Evolutionary conservation across 768 basidiomycete genomes (phyloP).

Genomic region (Serendipita sp.): DNA sequence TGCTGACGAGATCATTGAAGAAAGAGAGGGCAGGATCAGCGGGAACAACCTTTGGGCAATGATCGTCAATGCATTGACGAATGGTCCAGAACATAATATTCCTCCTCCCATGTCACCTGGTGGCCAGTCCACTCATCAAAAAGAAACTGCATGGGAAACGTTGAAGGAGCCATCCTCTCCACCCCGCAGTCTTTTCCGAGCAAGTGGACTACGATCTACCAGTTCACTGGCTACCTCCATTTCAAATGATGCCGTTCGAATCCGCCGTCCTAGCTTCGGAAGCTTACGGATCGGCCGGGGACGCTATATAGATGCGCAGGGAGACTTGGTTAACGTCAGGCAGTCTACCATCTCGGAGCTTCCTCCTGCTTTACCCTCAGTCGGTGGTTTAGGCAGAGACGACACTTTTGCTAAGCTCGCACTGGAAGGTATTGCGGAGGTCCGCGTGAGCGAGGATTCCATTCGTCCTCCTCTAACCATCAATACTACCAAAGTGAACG

Average conservation of each 20-base stretch:
- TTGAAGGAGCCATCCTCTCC: neutral
- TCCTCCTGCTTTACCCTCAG: neutral
- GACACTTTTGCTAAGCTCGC: conserved; percentile 1
- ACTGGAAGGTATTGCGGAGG: conserved; percentile 1
- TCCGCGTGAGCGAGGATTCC: neutral
- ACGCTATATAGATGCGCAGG: neutral
- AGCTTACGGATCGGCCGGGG: neutral
- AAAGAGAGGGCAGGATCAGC: conserved; percentile 39
- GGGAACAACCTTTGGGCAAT: conserved; percentile 59
- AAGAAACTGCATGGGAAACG: neutral
- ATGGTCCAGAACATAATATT: conserved; percentile 23
- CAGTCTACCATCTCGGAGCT: neutral
- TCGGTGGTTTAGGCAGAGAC: neutral
- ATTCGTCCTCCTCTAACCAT: neutral
- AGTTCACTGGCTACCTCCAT: conserved; percentile 3
- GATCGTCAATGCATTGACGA: conserved; percentile 46
- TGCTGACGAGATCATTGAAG: conserved; percentile 49
- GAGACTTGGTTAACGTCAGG: neutral
- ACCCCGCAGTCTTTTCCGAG: neutral
- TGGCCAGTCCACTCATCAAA: neutral
- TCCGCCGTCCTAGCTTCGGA: conserved; percentile 2
- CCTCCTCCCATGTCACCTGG: neutral
- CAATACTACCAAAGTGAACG: neutral
- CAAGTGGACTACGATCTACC: neutral
- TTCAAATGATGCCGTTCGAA: neutral